These are phyloP conservation scores for Pseudogymnoascus sp. DNA, from an alignment of 2,329 filamentous ascomycete genomes.

Conservation along the genomic window DNA sequence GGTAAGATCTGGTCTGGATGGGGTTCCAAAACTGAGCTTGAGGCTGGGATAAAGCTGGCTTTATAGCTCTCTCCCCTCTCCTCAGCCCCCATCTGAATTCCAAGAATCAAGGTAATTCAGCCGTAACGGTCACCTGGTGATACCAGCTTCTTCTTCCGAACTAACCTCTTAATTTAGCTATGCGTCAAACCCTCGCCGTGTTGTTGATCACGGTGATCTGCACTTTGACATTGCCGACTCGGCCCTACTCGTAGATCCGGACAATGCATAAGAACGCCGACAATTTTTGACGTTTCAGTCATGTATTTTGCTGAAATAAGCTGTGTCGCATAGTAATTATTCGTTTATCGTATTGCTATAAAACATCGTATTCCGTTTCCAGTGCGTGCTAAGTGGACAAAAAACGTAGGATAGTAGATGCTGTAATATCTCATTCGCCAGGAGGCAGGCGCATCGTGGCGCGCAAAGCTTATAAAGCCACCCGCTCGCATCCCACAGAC, in stretches of 20 bases:
- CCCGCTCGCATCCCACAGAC: neutral
- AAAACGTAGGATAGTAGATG: neutral
- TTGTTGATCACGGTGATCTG: neutral
- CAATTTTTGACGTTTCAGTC: neutral
- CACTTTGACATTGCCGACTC: neutral
- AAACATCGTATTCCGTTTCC: neutral
- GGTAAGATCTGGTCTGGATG: neutral
- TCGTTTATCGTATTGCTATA: neutral
- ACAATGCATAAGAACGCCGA: neutral
- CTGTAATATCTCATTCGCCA: neutral
- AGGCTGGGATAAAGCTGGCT: neutral
- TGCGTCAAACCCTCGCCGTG: neutral
- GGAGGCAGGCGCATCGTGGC: neutral
- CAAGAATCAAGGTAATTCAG: neutral
- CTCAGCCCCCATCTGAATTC: neutral
- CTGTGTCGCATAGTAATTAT: neutral
- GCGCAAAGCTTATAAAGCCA: constrained; percentile 2
- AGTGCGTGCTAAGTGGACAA: neutral
- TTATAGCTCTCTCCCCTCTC: neutral
- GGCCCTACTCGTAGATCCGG: constrained; percentile 4
- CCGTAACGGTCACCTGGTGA: neutral
- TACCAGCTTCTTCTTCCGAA: neutral
- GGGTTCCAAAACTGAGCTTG: neutral
- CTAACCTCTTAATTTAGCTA: neutral
- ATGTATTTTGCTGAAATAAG: neutral